phyloP scores from a whole-genome alignment of 2,329 filamentous ascomycete species.

The Ceratocystiopsis minuta region DNA sequence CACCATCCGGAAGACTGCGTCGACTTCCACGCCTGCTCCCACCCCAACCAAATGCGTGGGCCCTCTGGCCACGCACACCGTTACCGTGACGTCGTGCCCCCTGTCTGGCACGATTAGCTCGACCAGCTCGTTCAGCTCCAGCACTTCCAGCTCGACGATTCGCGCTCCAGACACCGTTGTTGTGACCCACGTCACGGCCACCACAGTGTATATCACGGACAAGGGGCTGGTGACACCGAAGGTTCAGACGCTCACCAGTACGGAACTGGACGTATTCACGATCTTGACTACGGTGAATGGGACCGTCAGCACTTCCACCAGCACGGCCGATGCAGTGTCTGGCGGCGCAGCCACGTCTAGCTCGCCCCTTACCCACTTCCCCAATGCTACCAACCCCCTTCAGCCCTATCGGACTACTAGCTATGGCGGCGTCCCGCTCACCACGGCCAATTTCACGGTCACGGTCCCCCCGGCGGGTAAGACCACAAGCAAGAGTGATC shows the following conservation, averaged over 20 bases:
- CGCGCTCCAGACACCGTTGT: background rate
- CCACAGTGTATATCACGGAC: slow-evolving; percentile 5
- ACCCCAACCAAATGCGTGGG: too few species aligned
- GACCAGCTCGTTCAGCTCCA: background rate
- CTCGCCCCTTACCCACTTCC: slow-evolving; percentile 1
- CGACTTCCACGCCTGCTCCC: background rate
- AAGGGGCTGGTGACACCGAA: slow-evolving; percentile 1
- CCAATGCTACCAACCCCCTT: slow-evolving; percentile 4
- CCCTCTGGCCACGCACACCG: too few species aligned
- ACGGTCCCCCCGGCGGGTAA: slow-evolving; percentile 7
- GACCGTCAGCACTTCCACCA: slow-evolving; percentile 1
- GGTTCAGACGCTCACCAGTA: slow-evolving; percentile 2
- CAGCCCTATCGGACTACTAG: background rate
- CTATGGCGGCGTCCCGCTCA: background rate
- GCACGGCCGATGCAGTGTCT: slow-evolving; percentile 1
- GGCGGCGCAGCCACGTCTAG: background rate
- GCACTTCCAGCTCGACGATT: background rate
- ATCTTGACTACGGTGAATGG: too few species aligned
- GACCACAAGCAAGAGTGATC: slow-evolving; percentile 13
- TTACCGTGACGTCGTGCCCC: too few species aligned
- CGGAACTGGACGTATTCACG: background rate
- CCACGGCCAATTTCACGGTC: slow-evolving; percentile 6
- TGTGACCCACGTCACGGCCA: slow-evolving; percentile 3
- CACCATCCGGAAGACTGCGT: slow-evolving; percentile 5
- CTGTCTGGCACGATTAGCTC: background rate